A percentile compares a stretch with the other conserved stretches of the same genome.
Conservation (phyloP, 1,139 yeast species). For the Petasospora rhodanensis region DNA sequence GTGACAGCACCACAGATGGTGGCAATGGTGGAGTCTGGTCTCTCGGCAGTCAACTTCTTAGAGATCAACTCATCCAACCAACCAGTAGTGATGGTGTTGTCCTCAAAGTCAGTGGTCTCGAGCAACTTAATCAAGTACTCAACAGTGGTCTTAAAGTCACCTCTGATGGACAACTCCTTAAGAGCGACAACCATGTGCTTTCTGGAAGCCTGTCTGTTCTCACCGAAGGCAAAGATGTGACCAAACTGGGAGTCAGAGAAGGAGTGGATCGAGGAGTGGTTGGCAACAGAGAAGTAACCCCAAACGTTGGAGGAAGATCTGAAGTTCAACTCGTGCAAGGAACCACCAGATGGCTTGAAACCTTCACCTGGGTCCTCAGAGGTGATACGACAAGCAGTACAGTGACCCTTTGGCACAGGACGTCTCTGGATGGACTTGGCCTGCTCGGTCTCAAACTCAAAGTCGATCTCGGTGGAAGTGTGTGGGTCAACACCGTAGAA, state of each 20-base stretch:
- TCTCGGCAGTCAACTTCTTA: slow-evolving; percentile 89
- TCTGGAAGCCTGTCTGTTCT: slow-evolving; percentile 95
- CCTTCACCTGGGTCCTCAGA: slow-evolving; percentile 99
- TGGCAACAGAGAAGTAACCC: slow-evolving; percentile 98
- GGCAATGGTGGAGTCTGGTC: slow-evolving; percentile 89
- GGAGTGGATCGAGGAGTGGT: slow-evolving; percentile 95
- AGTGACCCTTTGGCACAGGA: slow-evolving; percentile 95
- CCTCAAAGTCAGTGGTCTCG: slow-evolving; percentile 95
- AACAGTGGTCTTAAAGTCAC: slow-evolving; percentile 97
- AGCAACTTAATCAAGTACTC: slow-evolving; percentile 91
- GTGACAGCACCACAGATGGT: slow-evolving; percentile 97
- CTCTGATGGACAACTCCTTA: slow-evolving; percentile 93
- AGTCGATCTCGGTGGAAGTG: slow-evolving; percentile 84
- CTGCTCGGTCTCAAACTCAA: slow-evolving; percentile 72
- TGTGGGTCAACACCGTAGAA: slow-evolving; percentile 96
- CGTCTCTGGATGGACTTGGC: slow-evolving; percentile 77
- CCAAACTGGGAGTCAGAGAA: slow-evolving; percentile 98
- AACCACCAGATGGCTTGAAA: slow-evolving; percentile 97
- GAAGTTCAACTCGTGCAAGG: slow-evolving; percentile 91
- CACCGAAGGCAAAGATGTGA: slow-evolving; percentile 98
- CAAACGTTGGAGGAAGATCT: slow-evolving; percentile 96
- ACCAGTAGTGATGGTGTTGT: slow-evolving; percentile 94
- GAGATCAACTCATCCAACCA: slow-evolving; percentile 97
- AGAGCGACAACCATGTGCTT: slow-evolving; percentile 98
- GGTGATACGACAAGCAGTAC: slow-evolving; percentile 98